Evolutionary conservation across 2,329 filamentous ascomycete genomes (phyloP).

Genomic region (Thermothelomyces thermophilus): DNA sequence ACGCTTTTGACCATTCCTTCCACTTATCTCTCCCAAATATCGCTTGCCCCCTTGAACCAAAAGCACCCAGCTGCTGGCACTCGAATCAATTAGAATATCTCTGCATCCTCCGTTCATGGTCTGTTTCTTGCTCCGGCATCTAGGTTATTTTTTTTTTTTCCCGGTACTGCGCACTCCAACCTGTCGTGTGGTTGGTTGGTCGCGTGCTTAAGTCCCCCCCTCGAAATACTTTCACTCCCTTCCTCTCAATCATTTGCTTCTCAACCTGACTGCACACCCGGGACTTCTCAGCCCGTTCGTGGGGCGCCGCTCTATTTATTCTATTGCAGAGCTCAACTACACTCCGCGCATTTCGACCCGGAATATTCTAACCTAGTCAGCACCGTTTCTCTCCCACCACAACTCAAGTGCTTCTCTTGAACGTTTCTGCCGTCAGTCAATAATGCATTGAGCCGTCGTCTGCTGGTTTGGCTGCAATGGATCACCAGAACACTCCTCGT

Average conservation of each 20-base stretch:
- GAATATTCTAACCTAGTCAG: background rate
- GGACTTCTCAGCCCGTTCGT: too few relatives aligned
- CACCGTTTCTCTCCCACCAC: background rate
- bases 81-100: too few relatives aligned
- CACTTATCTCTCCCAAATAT: background rate
- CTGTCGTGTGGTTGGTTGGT: too few relatives aligned
- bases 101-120: too few relatives aligned
- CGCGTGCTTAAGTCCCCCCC: too few relatives aligned
- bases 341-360: too few relatives aligned
- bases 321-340: background rate
- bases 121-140: constrained; percentile 1
- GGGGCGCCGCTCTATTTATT: too few relatives aligned
- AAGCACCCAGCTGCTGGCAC: background rate
- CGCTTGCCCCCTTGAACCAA: background rate
- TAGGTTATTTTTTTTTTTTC: too few relatives aligned
- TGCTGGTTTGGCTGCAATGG: constrained; percentile 19
- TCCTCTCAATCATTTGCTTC: background rate
- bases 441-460: constrained; percentile 6
- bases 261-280: background rate
- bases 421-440: background rate
- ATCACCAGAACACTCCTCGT: constrained; percentile 19
- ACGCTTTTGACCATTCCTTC: constrained; percentile 6
- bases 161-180: too few relatives aligned
- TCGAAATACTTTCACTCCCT: background rate
- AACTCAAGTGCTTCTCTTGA: background rate